phyloP scores from a whole-genome alignment of 2,329 filamentous ascomycete species.

The Cladosporium austrohemisphaericum region DNA sequence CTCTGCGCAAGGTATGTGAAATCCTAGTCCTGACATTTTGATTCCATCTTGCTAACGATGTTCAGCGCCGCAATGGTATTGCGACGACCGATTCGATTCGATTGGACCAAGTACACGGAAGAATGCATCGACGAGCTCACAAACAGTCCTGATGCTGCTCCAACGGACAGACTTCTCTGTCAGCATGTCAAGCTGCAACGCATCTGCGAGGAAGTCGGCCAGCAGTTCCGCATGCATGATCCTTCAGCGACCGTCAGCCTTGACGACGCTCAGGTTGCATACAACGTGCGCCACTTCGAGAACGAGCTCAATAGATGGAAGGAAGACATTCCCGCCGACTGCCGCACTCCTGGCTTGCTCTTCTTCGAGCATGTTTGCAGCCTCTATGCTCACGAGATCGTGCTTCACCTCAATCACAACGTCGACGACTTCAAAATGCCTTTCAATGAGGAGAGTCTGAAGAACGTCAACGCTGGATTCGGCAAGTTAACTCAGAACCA shows the following conservation, averaged over 20 bases:
- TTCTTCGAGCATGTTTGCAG: conserved; percentile 47
- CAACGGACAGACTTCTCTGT: conserved; percentile 53
- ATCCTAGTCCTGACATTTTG: conserved; percentile 10
- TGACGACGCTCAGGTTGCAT: conserved; percentile 53
- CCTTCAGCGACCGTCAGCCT: conserved; percentile 48
- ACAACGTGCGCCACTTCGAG: conserved; percentile 53
- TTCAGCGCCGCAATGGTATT: conserved; percentile 56
- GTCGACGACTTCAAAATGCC: conserved; percentile 45
- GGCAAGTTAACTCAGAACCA: conserved; percentile 45
- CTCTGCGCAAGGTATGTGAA: conserved; percentile 50
- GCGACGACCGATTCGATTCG: conserved; percentile 55
- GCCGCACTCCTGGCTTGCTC: conserved; percentile 34
- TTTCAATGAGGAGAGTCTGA: conserved; percentile 41
- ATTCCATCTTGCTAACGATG: conserved; percentile 15
- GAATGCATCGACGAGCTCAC: conserved; percentile 58
- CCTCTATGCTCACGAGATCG: conserved; percentile 50
- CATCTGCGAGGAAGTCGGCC: conserved; percentile 55
- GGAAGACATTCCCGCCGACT: conserved; percentile 39
- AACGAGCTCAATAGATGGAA: conserved; percentile 50
- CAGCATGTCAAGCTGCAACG: conserved; percentile 57
- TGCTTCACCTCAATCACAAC: conserved; percentile 45
- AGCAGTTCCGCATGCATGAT: conserved; percentile 56
- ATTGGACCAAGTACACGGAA: conserved; percentile 61
- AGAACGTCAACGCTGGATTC: conserved; percentile 36
- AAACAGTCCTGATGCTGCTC: conserved; percentile 53